A percentile compares a stretch with the other conserved stretches of the same genome.
Evolutionary conservation across 768 basidiomycete genomes (phyloP).

Genomic region (Gelatoporia subvermispora): DNA sequence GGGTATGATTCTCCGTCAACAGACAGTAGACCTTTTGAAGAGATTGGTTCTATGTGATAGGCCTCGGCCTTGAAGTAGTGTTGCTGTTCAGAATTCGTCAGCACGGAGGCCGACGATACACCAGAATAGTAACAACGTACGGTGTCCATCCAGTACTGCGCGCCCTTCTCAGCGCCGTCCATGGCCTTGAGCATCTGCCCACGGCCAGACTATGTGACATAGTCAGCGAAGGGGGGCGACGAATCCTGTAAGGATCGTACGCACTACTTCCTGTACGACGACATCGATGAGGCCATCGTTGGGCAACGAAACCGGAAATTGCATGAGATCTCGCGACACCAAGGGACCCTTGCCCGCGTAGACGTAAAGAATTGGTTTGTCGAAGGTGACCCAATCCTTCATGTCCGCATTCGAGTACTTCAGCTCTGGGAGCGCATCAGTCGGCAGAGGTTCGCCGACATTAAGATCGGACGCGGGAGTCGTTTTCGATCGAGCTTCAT

Average conservation of each 20-base stretch:
- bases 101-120: not conserved
- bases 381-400: slow-evolving; percentile 68
- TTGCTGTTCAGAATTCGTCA: slow-evolving; percentile 37
- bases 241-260: slow-evolving; percentile 15
- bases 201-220: slow-evolving; percentile 39
- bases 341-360: slow-evolving; percentile 80
- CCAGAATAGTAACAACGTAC: slow-evolving; percentile 39
- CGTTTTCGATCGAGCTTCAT: slow-evolving; percentile 27
- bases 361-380: slow-evolving; percentile 63
- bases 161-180: slow-evolving; percentile 59
- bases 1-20: slow-evolving; percentile 80
- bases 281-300: slow-evolving; percentile 78
- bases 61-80: slow-evolving; percentile 71
- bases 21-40: slow-evolving; percentile 49
- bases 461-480: not conserved
- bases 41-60: slow-evolving; percentile 63
- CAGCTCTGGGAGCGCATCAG: slow-evolving; percentile 40
- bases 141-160: slow-evolving; percentile 53
- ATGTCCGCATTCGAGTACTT: slow-evolving; percentile 36
- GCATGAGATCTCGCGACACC: slow-evolving; percentile 68
- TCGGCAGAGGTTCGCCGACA: not conserved
- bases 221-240: not conserved
- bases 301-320: slow-evolving; percentile 78
- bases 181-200: slow-evolving; percentile 47
- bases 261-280: slow-evolving; percentile 56